Evolutionary conservation across 192 early-diverging fungal genomes (phyloP).

Genomic region (Coemansia sp.): DNA sequence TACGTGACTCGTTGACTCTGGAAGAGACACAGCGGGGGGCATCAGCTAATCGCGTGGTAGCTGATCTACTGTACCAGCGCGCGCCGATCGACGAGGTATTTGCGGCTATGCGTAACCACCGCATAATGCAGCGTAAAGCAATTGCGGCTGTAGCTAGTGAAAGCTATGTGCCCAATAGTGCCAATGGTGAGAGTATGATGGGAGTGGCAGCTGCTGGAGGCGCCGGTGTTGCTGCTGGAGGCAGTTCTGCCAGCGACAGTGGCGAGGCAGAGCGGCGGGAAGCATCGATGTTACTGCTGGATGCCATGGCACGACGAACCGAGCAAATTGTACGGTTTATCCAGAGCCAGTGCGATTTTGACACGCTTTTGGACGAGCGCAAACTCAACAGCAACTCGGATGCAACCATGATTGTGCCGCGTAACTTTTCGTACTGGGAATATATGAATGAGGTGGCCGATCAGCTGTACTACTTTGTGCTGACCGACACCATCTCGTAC

Average conservation of each 20-base stretch:
- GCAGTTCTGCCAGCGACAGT: conserved; percentile 15
- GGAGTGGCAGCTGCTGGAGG: too few relatives aligned
- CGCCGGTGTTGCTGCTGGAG: background rate
- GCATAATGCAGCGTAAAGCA: conserved; percentile 45
- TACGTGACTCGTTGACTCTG: conserved; percentile 61
- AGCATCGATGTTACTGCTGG: conserved; percentile 35
- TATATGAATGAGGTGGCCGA: conserved; percentile 73
- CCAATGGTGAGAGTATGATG: background rate
- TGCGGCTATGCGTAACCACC: conserved; percentile 57
- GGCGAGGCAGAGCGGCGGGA: conserved; percentile 31
- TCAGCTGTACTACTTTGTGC: conserved; percentile 71
- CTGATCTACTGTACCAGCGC: conserved; percentile 69
- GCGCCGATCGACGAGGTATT: conserved; percentile 73
- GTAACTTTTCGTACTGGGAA: conserved; percentile 69
- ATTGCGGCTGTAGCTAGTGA: conserved; percentile 43
- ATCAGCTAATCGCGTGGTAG: conserved; percentile 58
- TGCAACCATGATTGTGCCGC: conserved; percentile 63
- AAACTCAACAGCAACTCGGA: conserved; percentile 38
- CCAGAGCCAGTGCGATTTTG: conserved; percentile 53
- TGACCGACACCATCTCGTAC: conserved; percentile 57
- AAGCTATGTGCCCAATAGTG: conserved; percentile 40
- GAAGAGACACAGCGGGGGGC: conserved; percentile 53
- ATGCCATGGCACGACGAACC: conserved; percentile 44
- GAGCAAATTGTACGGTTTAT: conserved; percentile 46
- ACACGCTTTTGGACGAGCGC: conserved; percentile 42